phyloP scores from a whole-genome alignment of 257 asterid species.

The Echium plantagineum region DNA sequence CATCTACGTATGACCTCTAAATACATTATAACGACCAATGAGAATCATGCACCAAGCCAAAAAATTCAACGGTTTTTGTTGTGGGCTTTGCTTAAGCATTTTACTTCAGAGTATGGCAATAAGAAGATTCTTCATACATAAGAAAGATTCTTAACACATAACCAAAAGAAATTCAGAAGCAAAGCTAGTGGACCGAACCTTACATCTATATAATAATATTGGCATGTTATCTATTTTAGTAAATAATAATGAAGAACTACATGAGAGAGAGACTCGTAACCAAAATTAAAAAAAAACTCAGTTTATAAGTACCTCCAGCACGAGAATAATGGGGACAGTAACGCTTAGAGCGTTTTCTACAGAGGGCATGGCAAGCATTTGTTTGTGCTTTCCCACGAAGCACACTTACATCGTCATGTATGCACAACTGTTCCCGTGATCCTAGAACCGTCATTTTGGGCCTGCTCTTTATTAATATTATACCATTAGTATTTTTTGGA shows the following conservation, averaged over 20 bases:
- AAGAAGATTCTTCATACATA: not conserved
- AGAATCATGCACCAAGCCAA: not conserved
- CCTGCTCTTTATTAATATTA: conserved; percentile 39
- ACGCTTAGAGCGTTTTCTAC: conserved; percentile 57
- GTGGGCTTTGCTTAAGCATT: not conserved
- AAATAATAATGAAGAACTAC: not conserved
- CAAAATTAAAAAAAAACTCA: conserved; percentile 1
- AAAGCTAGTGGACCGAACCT: not conserved
- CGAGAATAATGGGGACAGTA: conserved; percentile 69
- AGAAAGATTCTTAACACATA: not conserved
- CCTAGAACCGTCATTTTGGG: conserved; percentile 95
- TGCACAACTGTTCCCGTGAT: conserved; percentile 96
- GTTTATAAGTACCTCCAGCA: conserved; percentile 52
- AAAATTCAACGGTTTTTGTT: not conserved
- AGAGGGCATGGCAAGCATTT: conserved; percentile 80
- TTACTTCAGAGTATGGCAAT: not conserved
- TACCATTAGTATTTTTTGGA: too few relatives aligned
- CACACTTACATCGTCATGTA: conserved; percentile 71
- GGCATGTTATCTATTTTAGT: too few relatives aligned
- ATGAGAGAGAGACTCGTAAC: not conserved
- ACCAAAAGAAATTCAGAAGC: not conserved
- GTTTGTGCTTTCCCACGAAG: conserved; percentile 92
- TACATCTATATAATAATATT: not conserved
- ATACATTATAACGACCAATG: too few relatives aligned
- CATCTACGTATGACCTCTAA: too few relatives aligned